Evolutionary conservation across 1,284 basidiomycete genomes (phyloP).

Genomic region (Vanrija pseudolonga): DNA sequence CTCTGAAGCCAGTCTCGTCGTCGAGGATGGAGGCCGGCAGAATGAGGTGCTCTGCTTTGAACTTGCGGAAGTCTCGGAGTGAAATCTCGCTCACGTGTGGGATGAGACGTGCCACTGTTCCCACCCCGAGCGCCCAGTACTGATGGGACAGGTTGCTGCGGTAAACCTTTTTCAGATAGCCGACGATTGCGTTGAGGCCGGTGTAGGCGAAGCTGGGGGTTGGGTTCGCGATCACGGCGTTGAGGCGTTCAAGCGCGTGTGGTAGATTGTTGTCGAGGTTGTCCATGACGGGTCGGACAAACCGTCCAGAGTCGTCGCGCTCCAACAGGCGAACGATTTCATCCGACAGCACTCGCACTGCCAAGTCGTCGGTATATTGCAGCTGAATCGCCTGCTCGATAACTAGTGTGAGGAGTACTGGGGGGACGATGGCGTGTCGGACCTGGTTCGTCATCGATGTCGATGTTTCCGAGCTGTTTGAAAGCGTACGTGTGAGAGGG

Average conservation of each 20-base stretch:
- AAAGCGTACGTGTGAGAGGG: neutral
- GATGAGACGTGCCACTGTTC: conserved; percentile 59
- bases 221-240: conserved; percentile 53
- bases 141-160: too few relatives aligned
- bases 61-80: conserved; percentile 66
- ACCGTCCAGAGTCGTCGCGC: conserved; percentile 63
- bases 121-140: conserved; percentile 56
- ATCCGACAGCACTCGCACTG: conserved; percentile 58
- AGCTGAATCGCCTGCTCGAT: conserved; percentile 45
- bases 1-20: conserved; percentile 51
- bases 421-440: conserved; percentile 28
- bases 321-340: conserved; percentile 64
- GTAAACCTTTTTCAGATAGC: conserved; percentile 59
- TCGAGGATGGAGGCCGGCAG: conserved; percentile 57
- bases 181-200: conserved; percentile 66
- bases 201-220: conserved; percentile 66
- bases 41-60: conserved; percentile 67
- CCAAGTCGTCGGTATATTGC: conserved; percentile 57
- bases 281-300: conserved; percentile 63
- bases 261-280: conserved; percentile 47
- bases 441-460: neutral
- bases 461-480: neutral
- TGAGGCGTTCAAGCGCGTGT: conserved; percentile 54
- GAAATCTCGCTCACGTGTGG: conserved; percentile 67
- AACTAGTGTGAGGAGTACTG: conserved; percentile 21